Evolutionary conservation across 257 asterid genomes (phyloP).

Genomic region (Plantago major): DNA sequence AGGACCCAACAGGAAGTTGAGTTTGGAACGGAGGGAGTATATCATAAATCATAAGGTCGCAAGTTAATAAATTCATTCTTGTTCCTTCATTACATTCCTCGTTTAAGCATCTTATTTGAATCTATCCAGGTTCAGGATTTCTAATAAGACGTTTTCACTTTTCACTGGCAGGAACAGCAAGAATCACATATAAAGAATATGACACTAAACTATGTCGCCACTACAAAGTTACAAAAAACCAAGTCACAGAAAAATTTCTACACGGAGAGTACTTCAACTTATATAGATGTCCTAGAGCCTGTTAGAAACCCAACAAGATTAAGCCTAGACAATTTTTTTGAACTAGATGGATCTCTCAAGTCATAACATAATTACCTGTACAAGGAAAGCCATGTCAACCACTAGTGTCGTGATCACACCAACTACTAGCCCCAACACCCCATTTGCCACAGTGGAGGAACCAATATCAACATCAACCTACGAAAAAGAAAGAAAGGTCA

Average conservation of each 20-base stretch:
- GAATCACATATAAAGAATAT: neutral
- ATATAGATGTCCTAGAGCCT: no score
- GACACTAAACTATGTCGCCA: neutral
- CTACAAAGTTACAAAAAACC: neutral
- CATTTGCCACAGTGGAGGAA: slow-evolving; percentile 94
- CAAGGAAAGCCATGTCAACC: slow-evolving; percentile 98
- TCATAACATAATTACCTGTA: slow-evolving; percentile 59
- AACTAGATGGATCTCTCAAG: slow-evolving; percentile 14
- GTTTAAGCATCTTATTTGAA: no score
- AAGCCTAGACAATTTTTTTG: neutral
- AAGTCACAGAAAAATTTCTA: no score
- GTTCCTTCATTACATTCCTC: no score
- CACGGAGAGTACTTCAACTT: no score
- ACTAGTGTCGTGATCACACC: slow-evolving; percentile 90
- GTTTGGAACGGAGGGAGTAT: no score
- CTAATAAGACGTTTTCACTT: neutral
- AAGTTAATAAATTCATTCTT: no score
- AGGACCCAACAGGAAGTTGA: no score
- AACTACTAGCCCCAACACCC: slow-evolving; percentile 93
- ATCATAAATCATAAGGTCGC: no score
- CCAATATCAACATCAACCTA: slow-evolving; percentile 96
- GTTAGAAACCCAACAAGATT: neutral
- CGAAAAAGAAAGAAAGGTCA: slow-evolving; percentile 25
- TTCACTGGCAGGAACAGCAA: neutral
- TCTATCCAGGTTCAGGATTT: no score